Conservation (phyloP, 129 eudicot genomes). For the Lactuca saligna region DNA sequence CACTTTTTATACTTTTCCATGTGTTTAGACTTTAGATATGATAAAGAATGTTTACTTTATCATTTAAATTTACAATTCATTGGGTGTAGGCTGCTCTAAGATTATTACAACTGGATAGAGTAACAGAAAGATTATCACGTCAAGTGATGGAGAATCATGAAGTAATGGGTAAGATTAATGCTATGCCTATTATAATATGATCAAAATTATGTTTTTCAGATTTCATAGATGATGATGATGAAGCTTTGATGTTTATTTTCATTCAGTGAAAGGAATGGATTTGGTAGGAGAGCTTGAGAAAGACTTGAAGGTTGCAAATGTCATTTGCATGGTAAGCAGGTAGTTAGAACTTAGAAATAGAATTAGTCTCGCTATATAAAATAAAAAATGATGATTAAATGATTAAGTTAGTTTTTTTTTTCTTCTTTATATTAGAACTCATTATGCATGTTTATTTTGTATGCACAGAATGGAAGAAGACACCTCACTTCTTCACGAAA, state of each 20-base stretch:
- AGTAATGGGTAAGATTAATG: conserved; percentile 88
- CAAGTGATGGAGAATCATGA: conserved; percentile 98
- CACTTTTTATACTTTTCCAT: conserved; percentile 11
- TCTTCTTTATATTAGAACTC: neutral
- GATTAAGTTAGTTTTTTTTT: neutral
- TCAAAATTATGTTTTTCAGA: conserved; percentile 10
- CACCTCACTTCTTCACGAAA: conserved; percentile 92
- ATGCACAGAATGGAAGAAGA: conserved; percentile 89
- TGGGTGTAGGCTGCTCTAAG: conserved; percentile 84
- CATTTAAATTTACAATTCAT: conserved; percentile 22
- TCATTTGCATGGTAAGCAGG: conserved; percentile 93
- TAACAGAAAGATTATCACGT: conserved; percentile 75
- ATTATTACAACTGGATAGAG: conserved; percentile 86
- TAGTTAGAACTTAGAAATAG: conserved; percentile 27
- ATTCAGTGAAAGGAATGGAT: conserved; percentile 91
- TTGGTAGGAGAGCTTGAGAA: conserved; percentile 92
- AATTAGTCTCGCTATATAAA: conserved; percentile 21
- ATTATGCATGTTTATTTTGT: conserved; percentile 31
- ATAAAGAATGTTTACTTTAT: conserved; percentile 27
- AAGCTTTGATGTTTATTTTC: conserved; percentile 22
- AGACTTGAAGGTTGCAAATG: conserved; percentile 96
- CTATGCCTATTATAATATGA: conserved; percentile 1
- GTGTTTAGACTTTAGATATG: conserved; percentile 24
- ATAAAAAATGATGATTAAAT: conserved; percentile 2
- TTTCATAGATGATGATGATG: conserved; percentile 12